These are phyloP conservation scores for Fusarium sp. DNA, from an alignment of 2,329 filamentous ascomycete genomes.

Conservation along the genomic window DNA sequence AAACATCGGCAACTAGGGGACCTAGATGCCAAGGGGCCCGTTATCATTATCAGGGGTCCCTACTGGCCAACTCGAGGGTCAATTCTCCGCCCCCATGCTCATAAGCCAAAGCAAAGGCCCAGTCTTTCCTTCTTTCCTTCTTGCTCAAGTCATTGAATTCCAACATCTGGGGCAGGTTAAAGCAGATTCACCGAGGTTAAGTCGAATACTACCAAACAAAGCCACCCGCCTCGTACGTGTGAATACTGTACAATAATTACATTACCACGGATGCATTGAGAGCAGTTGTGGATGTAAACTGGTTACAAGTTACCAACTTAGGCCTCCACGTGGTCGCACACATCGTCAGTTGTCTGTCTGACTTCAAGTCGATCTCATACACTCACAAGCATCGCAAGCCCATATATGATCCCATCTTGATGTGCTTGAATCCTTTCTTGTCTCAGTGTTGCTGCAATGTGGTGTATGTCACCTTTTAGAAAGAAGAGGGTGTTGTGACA, in stretches of 20 bases:
- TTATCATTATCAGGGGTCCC: slow-evolving; percentile 29
- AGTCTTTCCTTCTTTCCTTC: slow-evolving; percentile 32
- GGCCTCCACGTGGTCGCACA: slow-evolving; percentile 9
- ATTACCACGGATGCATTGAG: background rate
- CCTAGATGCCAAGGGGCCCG: slow-evolving; percentile 30
- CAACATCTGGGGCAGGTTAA: slow-evolving; percentile 21
- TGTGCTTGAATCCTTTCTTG: slow-evolving; percentile 6
- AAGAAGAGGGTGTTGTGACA: slow-evolving; percentile 21
- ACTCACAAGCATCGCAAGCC: slow-evolving; percentile 14
- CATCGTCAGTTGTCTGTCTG: slow-evolving; percentile 11
- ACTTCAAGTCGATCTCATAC: slow-evolving; percentile 6
- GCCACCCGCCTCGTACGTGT: background rate
- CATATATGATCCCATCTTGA: slow-evolving; percentile 38
- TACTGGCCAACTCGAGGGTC: slow-evolving; percentile 15
- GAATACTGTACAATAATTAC: background rate
- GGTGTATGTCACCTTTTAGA: background rate
- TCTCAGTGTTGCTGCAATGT: slow-evolving; percentile 6
- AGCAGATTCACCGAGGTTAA: slow-evolving; percentile 46
- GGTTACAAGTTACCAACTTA: slow-evolving; percentile 9
- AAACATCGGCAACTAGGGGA: slow-evolving; percentile 27
- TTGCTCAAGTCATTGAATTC: slow-evolving; percentile 6
- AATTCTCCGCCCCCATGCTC: slow-evolving; percentile 31
- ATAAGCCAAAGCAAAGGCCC: slow-evolving; percentile 20
- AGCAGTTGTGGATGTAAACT: background rate
- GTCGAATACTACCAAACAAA: slow-evolving; percentile 7